Conservation (phyloP, 805 yeast species). For the Jamesozyma jinghongensis region DNA sequence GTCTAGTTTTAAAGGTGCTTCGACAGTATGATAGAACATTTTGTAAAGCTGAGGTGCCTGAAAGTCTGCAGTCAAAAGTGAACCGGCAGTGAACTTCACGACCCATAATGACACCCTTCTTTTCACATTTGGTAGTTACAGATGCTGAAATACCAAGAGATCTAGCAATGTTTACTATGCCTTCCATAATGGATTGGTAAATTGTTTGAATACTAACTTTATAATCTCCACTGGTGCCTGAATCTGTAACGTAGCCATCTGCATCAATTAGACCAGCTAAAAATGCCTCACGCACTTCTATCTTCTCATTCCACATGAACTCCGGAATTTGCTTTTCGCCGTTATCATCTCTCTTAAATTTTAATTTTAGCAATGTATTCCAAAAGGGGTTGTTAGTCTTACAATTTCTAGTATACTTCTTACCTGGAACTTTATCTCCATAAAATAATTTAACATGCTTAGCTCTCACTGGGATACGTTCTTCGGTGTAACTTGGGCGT, state of each 20-base stretch:
- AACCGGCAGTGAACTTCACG: constrained; percentile 20
- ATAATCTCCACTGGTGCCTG: constrained; percentile 11
- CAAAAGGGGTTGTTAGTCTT: constrained; percentile 28
- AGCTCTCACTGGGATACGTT: constrained; percentile 15
- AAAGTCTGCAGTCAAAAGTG: constrained; percentile 20
- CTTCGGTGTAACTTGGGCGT: constrained; percentile 16
- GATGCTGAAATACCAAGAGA: constrained; percentile 36
- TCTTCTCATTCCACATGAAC: constrained; percentile 29
- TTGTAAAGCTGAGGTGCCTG: constrained; percentile 18
- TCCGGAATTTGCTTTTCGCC: constrained; percentile 30
- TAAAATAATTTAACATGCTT: constrained; percentile 19
- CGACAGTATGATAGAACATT: constrained; percentile 20
- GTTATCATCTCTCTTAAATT: constrained; percentile 16
- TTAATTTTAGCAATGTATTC: constrained; percentile 20
- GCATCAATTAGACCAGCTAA: constrained; percentile 39
- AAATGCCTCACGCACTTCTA: constrained; percentile 36
- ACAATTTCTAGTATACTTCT: constrained; percentile 11
- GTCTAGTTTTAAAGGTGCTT: constrained; percentile 19
- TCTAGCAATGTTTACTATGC: constrained; percentile 33
- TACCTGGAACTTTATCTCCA: constrained; percentile 10
- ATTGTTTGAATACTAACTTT: constrained; percentile 29
- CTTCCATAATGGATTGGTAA: constrained; percentile 29
- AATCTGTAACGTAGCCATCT: constrained; percentile 28
- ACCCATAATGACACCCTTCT: constrained; percentile 14
- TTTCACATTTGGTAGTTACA: constrained; percentile 24